Evolutionary conservation across 352 stramenopile genomes (phyloP), one percentile per base, ranked within the genome.

Genomic region (Phytophthora sp.): DNA sequence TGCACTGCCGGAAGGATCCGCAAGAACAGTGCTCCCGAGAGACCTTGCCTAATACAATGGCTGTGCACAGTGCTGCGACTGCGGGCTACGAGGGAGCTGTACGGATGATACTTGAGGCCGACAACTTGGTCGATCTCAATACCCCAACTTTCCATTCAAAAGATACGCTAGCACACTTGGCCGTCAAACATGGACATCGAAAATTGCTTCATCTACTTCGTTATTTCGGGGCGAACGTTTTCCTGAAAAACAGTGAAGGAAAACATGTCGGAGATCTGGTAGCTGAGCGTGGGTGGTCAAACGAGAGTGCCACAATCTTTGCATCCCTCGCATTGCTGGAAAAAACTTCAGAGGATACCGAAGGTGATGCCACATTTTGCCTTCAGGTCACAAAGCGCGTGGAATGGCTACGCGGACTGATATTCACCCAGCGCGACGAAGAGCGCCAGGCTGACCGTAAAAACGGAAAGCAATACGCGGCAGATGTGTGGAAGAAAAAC

Each of bases 81-180:
- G 47, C 39, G 27, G 71, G 71, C 0, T 56, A 69, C 20, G 45
- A 52, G n/a, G 58, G 71, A 16, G 76, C 76, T 13, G 67, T 71
- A 7, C 53, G 38, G n/a, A 50, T 73, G 12, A 38, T 79, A 35
- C 67, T 79, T 18, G 63, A 76, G 36, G 67, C 67, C 2, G 55
- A 76, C 18, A 71, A 66, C 45, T 31, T 67, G 18, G 18, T 61
- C 0, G 67, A 76, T n/a, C n/a, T 79, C 21, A 76, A 79, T 31
- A 74, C 59, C 1, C 21, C 26, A 3, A 76, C 63, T 35, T 74
- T 57, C 24, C 38, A 69, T 36, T 69, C 58, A 31, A 71, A 72
- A 7, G 67, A 79, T 41, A 65, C 63, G 8, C 56, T 79, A 33
- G 59, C 57, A 4, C 63, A 74, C 16, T 54, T 79, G 21, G 59